Conservation (phyloP, 164 flowering plant genomes). For the Platanus orientalis region DNA sequence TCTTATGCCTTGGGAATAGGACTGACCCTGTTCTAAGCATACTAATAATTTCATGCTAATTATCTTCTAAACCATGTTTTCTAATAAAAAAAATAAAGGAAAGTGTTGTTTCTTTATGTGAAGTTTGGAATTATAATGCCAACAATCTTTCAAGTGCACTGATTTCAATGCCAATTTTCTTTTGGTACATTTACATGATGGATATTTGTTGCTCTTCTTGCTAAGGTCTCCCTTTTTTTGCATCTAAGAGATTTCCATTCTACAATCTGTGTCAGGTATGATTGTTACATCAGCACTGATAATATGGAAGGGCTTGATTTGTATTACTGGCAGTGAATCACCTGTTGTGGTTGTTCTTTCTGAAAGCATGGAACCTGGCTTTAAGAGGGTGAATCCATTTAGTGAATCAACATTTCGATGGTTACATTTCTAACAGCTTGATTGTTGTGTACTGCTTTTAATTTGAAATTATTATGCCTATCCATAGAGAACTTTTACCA, state of each 20-base stretch:
- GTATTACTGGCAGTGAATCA: conserved; percentile 79
- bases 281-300: conserved; percentile 76
- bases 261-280: conserved; percentile 41
- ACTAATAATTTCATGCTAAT: too few species aligned
- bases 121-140: too few species aligned
- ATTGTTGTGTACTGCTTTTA: not conserved
- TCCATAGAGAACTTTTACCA: not conserved
- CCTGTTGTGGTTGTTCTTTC: conserved; percentile 83
- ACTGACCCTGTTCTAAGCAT: too few species aligned
- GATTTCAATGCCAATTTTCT: too few species aligned
- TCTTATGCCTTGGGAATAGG: too few species aligned
- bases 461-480: not conserved
- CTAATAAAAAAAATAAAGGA: too few species aligned
- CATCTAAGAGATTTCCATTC: not conserved
- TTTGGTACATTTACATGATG: too few species aligned
- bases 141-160: too few species aligned
- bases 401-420: not conserved
- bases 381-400: conserved; percentile 51
- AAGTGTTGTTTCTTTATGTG: too few species aligned
- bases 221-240: too few species aligned
- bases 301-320: conserved; percentile 81
- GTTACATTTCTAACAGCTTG: not conserved
- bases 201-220: too few species aligned
- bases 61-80: too few species aligned
- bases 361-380: conserved; percentile 88